Evolutionary conservation across 305 asterid genomes (phyloP), one percentile per base, ranked within the genome.

Genomic region (Caryopteris hybrid): DNA sequence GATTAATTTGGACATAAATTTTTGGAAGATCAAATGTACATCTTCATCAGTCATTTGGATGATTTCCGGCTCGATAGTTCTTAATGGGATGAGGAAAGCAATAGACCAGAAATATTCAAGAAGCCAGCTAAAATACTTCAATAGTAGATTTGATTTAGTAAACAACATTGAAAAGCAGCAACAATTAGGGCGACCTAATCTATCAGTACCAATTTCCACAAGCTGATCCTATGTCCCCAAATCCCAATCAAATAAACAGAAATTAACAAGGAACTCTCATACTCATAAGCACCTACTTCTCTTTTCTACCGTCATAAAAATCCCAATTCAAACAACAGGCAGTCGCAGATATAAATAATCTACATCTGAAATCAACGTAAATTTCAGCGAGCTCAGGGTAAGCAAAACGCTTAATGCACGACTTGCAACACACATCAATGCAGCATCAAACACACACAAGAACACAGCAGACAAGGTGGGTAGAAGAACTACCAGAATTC

Each of bases 401-500:
- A 33, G 50, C 58, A 33, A 73, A 38, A 10, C 62, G 48, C 64
- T 12, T 29, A 31, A 42, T 65, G 70, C 80, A 70, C 47, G 66
- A 20, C 66, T 14, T 64, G 20, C 71, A 38, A 42, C 65, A 58
- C 65, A 58, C 5, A 20, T 0, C 48, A 47, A 46, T 47, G 69
- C 72, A 65, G 33, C 27, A 21, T 16, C 33, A 18, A 17, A 21
- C 17, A 42, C 11, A 59, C 5, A 39, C 27, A 18, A 11, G 17
- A 1, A 6, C 17, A 14, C 1, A 8, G 14, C 29, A 64, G 10
- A 58, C 63, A 46, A 69, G 21, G 23, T 6, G 34, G 10, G 8
- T 3, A 34, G 39, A 31, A 61, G 75, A 76, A 63, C 72, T 77
- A 81, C 87, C 85, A 18, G 83, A 57, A 74, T 48, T 21, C 22